These are phyloP conservation scores for Fusarium poae DNA, from an alignment of 2,329 filamentous ascomycete species.

Conservation along the genomic window DNA sequence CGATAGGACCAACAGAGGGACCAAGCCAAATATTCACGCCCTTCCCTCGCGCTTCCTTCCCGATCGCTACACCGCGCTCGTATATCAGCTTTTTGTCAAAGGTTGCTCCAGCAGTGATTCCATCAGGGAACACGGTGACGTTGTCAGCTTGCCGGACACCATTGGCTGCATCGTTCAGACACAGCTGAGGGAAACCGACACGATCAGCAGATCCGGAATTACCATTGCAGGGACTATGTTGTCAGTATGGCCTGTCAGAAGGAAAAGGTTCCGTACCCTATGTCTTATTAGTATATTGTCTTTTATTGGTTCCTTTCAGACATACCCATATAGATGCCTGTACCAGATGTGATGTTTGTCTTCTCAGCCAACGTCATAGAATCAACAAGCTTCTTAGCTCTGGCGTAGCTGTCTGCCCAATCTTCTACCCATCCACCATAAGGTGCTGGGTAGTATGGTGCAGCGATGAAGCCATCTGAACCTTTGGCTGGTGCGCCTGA, in stretches of 20 bases:
- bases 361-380: slow-evolving; percentile 86
- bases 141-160: slow-evolving; percentile 81
- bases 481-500: slow-evolving; percentile 7
- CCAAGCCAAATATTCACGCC: slow-evolving; percentile 79
- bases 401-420: slow-evolving; percentile 78
- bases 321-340: slow-evolving; percentile 76
- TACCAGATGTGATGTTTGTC: slow-evolving; percentile 80
- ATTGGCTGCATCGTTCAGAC: slow-evolving; percentile 77
- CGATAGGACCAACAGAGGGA: slow-evolving; percentile 77
- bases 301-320: neutral
- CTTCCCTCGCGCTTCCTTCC: slow-evolving; percentile 79
- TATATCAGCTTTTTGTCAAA: slow-evolving; percentile 81
- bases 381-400: slow-evolving; percentile 75
- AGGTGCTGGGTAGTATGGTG: slow-evolving; percentile 77
- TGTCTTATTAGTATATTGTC: neutral
- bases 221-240: slow-evolving; percentile 74
- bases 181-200: slow-evolving; percentile 79
- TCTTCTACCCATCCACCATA: slow-evolving; percentile 77
- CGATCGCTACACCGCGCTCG: slow-evolving; percentile 74
- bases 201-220: slow-evolving; percentile 79
- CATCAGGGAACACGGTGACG: slow-evolving; percentile 81
- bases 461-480: slow-evolving; percentile 55
- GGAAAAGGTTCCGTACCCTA: slow-evolving; percentile 19
- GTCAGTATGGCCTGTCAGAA: neutral
- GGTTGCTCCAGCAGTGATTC: slow-evolving; percentile 81